Evolutionary conservation across 345 rosid species (phyloP), one percentile per base, ranked within the genome.

Genomic region (Raphanus raphanistrum): DNA sequence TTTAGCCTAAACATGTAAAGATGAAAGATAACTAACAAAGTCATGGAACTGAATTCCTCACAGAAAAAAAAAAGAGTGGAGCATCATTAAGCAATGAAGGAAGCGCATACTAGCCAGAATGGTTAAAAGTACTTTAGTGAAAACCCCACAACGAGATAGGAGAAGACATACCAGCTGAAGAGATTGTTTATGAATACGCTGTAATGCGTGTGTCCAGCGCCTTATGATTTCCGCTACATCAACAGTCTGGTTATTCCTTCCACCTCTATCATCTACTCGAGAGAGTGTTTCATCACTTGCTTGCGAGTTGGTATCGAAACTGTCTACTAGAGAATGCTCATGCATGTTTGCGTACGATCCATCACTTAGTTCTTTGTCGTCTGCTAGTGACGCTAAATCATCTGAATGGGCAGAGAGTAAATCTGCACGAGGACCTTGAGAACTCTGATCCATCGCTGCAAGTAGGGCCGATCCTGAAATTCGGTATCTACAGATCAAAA

Each of bases 191-290:
- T 95, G 96, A 85, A 95, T 90, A 78, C 98, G 96, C 77, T 93
- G 99, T 78, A 95, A 86, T 25, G 99, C 99, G 82, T 95, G 99
- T 0, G 98, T 95, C 98, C 99, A 95, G 66, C 99, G 94, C 82
- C 99, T 87, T 67, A 95, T 92, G 80, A 95, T 85, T 85, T 95
- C 99, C 4, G 98, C 98, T 15, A 95, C 93, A 85, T 95, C 99
- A 81, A 93, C 96, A 32, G 98, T 87, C 58, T 90, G 98, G 71
- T 89, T 92, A 70, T 78, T 80, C 84, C 94, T 89, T 81, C 96
- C 98, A 80, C 92, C 82, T 85, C 96, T 91, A 75, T 95, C 98
- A 82, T 95, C 99, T 66, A 85, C 82, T 77, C 87, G 84, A 74
- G 92, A 84, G 83, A 80, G 84, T 66, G 85, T 74, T 52, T 91